Evolutionary conservation across 2,329 filamentous ascomycete genomes (phyloP), one percentile per base, ranked within the genome.

Genomic region (Proliferodiscus dingleyae): DNA sequence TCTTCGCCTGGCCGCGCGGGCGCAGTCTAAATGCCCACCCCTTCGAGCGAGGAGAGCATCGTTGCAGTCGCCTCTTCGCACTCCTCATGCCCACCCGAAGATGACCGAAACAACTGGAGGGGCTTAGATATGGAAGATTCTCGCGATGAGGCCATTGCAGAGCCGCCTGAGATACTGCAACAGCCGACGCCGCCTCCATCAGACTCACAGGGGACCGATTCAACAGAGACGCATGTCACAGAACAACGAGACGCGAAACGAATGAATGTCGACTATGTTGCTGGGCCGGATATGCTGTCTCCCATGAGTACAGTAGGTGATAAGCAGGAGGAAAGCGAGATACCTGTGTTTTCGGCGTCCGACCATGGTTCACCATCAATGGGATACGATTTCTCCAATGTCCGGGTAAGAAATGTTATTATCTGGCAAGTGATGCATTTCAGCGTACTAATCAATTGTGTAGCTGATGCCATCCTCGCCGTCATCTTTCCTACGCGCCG

Each of bases 401-500:
- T 74, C 43, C 68, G 77, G 64, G 77, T 81, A 73, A 34, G 74
- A 63, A 43, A 15, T n/a, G n/a, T n/a, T n/a, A 30, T 13, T 30
- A 15, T 30, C 28, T 30, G 15, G 28, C 13, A 3, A 4, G 2
- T n/a, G 28, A 2, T 5, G 7, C 28, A 9, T n/a, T 30, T 30
- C 4, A 30, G 21, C 34, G n/a, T 10, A 28, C 19, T 24, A 22
- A 5, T 34, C 16, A 24, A 42, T 45, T 57, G 7, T n/a, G 54
- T 41, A 65, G 62, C 50, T 65, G 53, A 76, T 86, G 46, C 85
- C 89, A 2, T 82, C 82, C 44, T 82, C 86, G n/a, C 83, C 88
- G 1, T 95, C 88, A 1, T 93, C 89, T 0, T 94, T 84, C 64
- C 73, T 98, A 45, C 85, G 89, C 37, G 81, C 90, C 2, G 90